phyloP scores from a whole-genome alignment of 1,139 yeast genomes.

The Yarrowia galli region DNA sequence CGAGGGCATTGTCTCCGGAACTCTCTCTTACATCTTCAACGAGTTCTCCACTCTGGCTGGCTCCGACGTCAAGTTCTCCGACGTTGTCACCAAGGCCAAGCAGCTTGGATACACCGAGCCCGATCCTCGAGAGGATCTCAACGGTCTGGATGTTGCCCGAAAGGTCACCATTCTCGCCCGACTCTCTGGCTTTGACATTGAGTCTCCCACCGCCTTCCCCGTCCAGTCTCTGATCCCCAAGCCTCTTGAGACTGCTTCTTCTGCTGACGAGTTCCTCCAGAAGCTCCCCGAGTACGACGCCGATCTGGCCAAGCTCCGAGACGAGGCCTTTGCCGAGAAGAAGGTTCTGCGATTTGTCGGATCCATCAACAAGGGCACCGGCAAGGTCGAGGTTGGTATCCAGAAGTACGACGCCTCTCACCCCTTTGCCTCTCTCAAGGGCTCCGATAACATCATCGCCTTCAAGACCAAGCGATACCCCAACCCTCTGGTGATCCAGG shows the following conservation, averaged over 20 bases:
- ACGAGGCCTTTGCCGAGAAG: slow-evolving; percentile 79
- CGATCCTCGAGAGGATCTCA: slow-evolving; percentile 97
- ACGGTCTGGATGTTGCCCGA: slow-evolving; percentile 97
- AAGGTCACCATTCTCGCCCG: slow-evolving; percentile 95
- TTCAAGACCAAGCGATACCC: slow-evolving; percentile 90
- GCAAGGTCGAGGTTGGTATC: slow-evolving; percentile 79
- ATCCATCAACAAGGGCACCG: slow-evolving; percentile 75
- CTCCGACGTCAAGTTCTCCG: slow-evolving; percentile 74
- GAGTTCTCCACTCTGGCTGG: slow-evolving; percentile 76
- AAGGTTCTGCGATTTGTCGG: slow-evolving; percentile 95
- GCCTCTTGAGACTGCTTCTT: slow-evolving; percentile 73
- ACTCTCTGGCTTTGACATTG: slow-evolving; percentile 82
- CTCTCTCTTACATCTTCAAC: slow-evolving; percentile 94
- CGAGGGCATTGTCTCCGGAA: slow-evolving; percentile 97
- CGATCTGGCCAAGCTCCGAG: slow-evolving; percentile 77
- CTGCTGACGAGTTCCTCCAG: slow-evolving; percentile 79
- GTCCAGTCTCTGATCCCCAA: slow-evolving; percentile 92
- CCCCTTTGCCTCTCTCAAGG: slow-evolving; percentile 94
- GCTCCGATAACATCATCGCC: slow-evolving; percentile 94
- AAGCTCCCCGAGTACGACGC: slow-evolving; percentile 83
- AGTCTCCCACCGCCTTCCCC: slow-evolving; percentile 95
- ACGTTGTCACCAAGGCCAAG: slow-evolving; percentile 87
- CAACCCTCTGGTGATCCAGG: slow-evolving; percentile 93
- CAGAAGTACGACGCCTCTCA: slow-evolving; percentile 85
- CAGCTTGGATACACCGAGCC: slow-evolving; percentile 97